Evolutionary conservation across 208 protist genomes (phyloP).

Genomic region (Leishmania mexicana): DNA sequence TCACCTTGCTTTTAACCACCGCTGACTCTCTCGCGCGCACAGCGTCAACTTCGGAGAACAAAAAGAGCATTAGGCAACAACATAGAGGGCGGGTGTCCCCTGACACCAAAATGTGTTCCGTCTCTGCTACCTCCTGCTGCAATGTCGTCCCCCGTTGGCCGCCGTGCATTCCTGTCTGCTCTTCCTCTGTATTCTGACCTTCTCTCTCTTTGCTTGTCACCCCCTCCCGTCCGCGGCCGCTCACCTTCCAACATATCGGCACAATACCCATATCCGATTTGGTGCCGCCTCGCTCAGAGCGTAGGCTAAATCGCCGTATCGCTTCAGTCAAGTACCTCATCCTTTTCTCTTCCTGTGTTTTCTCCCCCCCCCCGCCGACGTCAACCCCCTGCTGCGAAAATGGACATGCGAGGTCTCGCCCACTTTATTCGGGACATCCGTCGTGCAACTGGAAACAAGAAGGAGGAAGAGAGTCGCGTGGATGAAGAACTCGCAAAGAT

Average conservation of each 20-base stretch:
- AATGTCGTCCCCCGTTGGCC: background rate
- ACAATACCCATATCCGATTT: background rate
- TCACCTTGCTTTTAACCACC: background rate
- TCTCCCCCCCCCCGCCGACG: background rate
- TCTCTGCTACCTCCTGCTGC: background rate
- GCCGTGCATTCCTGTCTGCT: background rate
- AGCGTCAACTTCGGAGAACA: background rate
- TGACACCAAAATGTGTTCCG: background rate
- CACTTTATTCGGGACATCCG: slow-evolving; percentile 97
- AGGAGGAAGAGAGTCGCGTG: slow-evolving; percentile 95
- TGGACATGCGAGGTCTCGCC: slow-evolving; percentile 97
- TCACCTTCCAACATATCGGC: background rate
- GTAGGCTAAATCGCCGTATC: background rate
- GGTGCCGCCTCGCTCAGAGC: background rate
- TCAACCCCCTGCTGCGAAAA: slow-evolving; percentile 47
- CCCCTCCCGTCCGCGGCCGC: background rate
- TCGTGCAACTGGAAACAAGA: slow-evolving; percentile 88
- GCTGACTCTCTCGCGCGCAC: background rate
- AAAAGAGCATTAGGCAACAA: background rate
- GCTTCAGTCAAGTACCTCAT: background rate
- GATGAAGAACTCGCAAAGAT: slow-evolving; percentile 99
- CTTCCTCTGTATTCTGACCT: background rate
- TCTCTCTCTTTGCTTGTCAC: slow-evolving; percentile 18
- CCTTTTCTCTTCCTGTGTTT: background rate
- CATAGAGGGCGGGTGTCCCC: background rate